phyloP scores from a whole-genome alignment of 2,329 filamentous ascomycete species.

The Plectosphaerella sp. region DNA sequence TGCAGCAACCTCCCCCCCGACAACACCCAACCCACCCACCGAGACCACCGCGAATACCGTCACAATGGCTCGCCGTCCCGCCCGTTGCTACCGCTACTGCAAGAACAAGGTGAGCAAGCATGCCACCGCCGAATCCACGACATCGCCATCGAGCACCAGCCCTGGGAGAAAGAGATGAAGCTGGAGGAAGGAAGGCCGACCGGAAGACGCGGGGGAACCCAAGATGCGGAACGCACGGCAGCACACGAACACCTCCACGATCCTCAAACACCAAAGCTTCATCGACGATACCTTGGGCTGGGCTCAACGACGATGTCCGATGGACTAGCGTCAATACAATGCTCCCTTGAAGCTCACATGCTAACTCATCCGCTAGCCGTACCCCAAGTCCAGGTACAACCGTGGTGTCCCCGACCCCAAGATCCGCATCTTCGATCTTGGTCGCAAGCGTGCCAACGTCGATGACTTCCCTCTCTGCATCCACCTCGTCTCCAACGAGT shows the following conservation, averaged over 20 bases:
- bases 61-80: slow-evolving; percentile 99
- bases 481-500: slow-evolving; percentile 99
- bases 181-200: neutral
- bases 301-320: neutral
- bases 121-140: neutral
- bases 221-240: neutral
- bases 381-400: slow-evolving; percentile 99
- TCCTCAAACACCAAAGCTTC: neutral
- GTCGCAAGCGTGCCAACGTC: slow-evolving; percentile 96
- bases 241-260: neutral
- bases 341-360: neutral
- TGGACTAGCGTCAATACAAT: neutral
- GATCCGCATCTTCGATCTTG: slow-evolving; percentile 98
- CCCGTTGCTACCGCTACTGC: slow-evolving; percentile 99
- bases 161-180: neutral
- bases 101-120: slow-evolving; percentile 90
- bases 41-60: slow-evolving; percentile 43
- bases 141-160: neutral
- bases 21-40: slow-evolving; percentile 18
- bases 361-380: slow-evolving; percentile 55
- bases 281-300: no score
- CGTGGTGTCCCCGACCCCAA: slow-evolving; percentile 87
- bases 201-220: no score
- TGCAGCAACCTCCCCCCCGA: slow-evolving; percentile 18
- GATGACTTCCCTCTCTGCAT: slow-evolving; percentile 99